These are phyloP conservation scores for Podospora fimiseda DNA, from an alignment of 495 filamentous ascomycete genomes.

Conservation along the genomic window DNA sequence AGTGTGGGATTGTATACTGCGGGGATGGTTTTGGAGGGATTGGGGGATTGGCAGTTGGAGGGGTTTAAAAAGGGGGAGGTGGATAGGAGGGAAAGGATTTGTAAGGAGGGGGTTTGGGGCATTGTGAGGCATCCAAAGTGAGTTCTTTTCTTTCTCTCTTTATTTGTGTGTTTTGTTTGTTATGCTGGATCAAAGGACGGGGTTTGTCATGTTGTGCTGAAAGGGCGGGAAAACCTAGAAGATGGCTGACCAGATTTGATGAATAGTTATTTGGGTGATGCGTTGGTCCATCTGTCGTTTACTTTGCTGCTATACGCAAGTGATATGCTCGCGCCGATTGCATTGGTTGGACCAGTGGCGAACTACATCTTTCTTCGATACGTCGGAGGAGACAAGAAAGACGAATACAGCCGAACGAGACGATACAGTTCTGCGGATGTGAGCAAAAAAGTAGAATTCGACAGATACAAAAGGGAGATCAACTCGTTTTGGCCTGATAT, in stretches of 20 bases:
- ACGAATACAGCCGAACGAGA: conserved; percentile 39
- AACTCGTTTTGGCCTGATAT: conserved; percentile 54
- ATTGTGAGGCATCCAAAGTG: conserved; percentile 57
- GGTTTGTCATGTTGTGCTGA: no score
- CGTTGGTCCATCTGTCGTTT: conserved; percentile 48
- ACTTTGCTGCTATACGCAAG: conserved; percentile 44
- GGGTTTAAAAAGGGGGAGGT: conserved; percentile 28
- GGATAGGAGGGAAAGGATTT: conserved; percentile 23
- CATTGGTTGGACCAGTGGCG: conserved; percentile 47
- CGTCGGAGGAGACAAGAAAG: conserved; percentile 50
- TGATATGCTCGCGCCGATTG: conserved; percentile 46
- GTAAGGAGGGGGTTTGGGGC: conserved; percentile 52
- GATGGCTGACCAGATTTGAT: conserved; percentile 7
- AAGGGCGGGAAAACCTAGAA: no score
- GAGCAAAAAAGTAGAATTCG: conserved; percentile 45
- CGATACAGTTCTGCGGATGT: conserved; percentile 42
- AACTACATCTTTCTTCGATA: conserved; percentile 54
- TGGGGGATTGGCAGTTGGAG: conserved; percentile 50
- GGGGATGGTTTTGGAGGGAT: conserved; percentile 47
- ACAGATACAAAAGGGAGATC: conserved; percentile 42
- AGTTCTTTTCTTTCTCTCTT: conserved; percentile 14
- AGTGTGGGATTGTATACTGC: conserved; percentile 49
- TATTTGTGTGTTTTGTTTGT: no score
- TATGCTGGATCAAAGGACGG: no score
- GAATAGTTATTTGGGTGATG: conserved; percentile 52